Base-by-base conservation (phyloP, 768 basidiomycete species). In the Leccinum variicolor region DNA sequence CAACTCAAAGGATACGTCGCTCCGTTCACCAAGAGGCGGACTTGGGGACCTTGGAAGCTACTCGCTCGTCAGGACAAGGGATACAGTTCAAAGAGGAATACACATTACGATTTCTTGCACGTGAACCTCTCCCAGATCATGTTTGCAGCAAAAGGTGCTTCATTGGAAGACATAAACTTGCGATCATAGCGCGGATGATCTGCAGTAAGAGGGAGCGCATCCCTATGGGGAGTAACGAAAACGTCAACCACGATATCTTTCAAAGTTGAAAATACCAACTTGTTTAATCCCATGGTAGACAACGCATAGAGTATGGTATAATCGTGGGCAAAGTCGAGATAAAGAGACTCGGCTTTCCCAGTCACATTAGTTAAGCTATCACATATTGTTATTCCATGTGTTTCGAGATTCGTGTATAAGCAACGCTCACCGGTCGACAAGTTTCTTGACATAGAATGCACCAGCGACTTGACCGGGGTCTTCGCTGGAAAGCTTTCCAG, bases 41-140 rank as follows among this genome's bases (percentile, higher is more conserved):
- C 69, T 59, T 77, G 77, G 19, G 76, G 72, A 17, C 64, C 72
- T 19, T 65, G 11, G 53, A 69, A 71, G 10, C 75, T 74, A 53
- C 17, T 49, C 26, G n/a, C 7, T n/a, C 15, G 34, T 59, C 51
- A 66, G 53, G 19, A 4, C 9, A 41, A 28, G 23, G 53, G 3
- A 10, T 2, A 25, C 3, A 36, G 11, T 26, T 17, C 26, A 7
- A 52, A 25, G 4, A 11, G 9, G 14, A 6, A 2, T 52, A 10
- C 3, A 65, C 68, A 39, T 34, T 34, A 74, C 74, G 74, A 75
- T n/a, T 61, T 59, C 29, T 63, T 48, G 65, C 78, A 79, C 4
- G 66, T 65, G 62, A 77, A 79, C 60, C 63, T 71, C 64, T 79
- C 77, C 76, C 76, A 79, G 17, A 75, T 55, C 73, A 79, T 77